Evolutionary conservation across 1,284 basidiomycete species (phyloP).

Genomic region (Naganishia cerealis): DNA sequence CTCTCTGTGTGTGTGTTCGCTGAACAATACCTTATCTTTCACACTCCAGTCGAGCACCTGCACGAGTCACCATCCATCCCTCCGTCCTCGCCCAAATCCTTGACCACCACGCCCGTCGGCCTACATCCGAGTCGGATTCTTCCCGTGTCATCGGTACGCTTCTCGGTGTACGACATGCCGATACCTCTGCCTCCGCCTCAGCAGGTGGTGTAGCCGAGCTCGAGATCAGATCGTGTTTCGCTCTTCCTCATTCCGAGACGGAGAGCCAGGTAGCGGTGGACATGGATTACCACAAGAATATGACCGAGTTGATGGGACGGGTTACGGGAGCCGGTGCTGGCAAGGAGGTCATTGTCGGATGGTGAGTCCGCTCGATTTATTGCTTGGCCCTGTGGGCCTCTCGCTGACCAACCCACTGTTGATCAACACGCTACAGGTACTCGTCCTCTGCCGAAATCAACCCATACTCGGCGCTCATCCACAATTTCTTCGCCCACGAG

Average conservation of each 20-base stretch:
- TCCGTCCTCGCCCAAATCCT: constrained; percentile 92
- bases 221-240: constrained; percentile 78
- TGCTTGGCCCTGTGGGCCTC: constrained; percentile 63
- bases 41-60: constrained; percentile 61
- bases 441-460: constrained; percentile 86
- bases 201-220: constrained; percentile 58
- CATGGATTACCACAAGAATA: constrained; percentile 90
- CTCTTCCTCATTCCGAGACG: constrained; percentile 87
- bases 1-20: neutral
- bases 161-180: constrained; percentile 77
- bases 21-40: neutral
- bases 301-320: constrained; percentile 73
- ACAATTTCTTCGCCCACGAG: constrained; percentile 96
- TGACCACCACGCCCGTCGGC: constrained; percentile 91
- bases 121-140: constrained; percentile 62
- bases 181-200: constrained; percentile 22
- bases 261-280: constrained; percentile 90
- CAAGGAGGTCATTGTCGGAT: constrained; percentile 53
- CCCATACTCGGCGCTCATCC: constrained; percentile 94
- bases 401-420: neutral
- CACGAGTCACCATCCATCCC: constrained; percentile 80
- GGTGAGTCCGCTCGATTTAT: constrained; percentile 59
- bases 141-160: constrained; percentile 90
- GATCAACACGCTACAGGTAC: constrained; percentile 62
- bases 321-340: constrained; percentile 38